Base-by-base conservation (phyloP, 2,329 filamentous ascomycete species). In the Penicillium hesseltinei region DNA sequence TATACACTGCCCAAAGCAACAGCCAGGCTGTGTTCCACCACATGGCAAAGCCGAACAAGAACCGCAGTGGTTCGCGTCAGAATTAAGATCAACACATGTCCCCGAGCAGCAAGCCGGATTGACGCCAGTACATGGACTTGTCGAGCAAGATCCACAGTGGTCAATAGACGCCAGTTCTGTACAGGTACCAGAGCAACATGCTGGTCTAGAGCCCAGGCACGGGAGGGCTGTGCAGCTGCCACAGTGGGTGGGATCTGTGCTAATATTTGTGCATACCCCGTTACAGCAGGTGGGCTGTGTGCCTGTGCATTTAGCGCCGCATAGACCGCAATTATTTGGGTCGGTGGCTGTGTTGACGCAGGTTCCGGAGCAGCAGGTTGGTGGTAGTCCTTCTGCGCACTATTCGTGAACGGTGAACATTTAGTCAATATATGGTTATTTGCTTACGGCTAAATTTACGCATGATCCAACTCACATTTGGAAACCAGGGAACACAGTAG, bases 101-200 rank as follows among this genome's bases (percentile, higher is more conserved):
- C 58, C 60, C 4, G 48, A 43, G 11, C 60, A 62, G 29, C 58
- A 62, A 44, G 58, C 58, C 0, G 58, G 60, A 31, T 54, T 35
- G 4, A 44, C 19, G 2, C 33, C 33, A 29, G 36, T 38, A 29
- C 47, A 45, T 5, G 40, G n/a, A 38, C 7, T 42, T 7, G 39
- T n/a, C 3, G 39, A 5, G 31, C 46, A 55, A 13, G 53, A 51
- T 19, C 46, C 53, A 39, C 54, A 56, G 40, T 42, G 47, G 5
- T 31, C 21, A 29, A 33, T 6, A 23, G 33, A 31, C 19, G n/a
- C 35, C 15, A 51, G 31, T 40, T 56, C 54, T 15, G 47, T 46
- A 33, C 54, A 56, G 39, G 15, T 10, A 10, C 54, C 47, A 15
- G 46, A 27, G 19, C 54, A 51, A 23, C 54, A 56, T 10, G 54